Evolutionary conservation across 495 filamentous ascomycete species (phyloP).

Genomic region (Podospora didyma): DNA sequence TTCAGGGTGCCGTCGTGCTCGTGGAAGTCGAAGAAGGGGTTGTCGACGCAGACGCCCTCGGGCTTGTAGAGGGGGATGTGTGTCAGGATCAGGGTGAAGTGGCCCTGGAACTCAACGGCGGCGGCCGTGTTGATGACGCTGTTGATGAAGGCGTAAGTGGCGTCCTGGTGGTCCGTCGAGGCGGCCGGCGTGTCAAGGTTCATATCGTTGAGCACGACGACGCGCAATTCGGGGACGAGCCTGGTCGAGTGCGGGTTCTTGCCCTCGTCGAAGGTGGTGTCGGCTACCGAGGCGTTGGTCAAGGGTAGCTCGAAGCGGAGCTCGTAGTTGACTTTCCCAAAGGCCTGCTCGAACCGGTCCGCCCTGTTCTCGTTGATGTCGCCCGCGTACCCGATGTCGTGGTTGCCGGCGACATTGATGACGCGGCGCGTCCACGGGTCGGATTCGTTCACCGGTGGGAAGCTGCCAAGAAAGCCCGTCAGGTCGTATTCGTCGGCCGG

Average conservation of each 20-base stretch:
- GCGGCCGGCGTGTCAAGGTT: conserved; percentile 81
- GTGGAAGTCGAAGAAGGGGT: conserved; percentile 73
- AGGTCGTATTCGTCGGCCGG: conserved; percentile 48
- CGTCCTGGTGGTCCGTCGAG: conserved; percentile 58
- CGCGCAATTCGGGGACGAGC: conserved; percentile 59
- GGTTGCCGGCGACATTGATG: conserved; percentile 90
- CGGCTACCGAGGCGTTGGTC: conserved; percentile 22
- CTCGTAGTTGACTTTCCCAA: conserved; percentile 86
- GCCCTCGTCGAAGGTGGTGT: conserved; percentile 31
- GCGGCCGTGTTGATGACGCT: conserved; percentile 60
- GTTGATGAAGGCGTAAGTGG: conserved; percentile 76
- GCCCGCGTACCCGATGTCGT: conserved; percentile 93
- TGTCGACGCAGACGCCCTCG: conserved; percentile 78
- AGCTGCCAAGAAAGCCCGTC: conserved; percentile 45
- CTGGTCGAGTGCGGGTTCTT: conserved; percentile 35
- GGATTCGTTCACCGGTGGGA: conserved; percentile 34
- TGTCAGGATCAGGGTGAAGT: conserved; percentile 79
- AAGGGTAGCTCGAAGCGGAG: conserved; percentile 63
- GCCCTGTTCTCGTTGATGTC: conserved; percentile 72
- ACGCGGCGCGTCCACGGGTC: conserved; percentile 65
- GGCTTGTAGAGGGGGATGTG: conserved; percentile 88
- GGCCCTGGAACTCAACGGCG: conserved; percentile 60
- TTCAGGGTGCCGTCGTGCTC: conserved; percentile 65
- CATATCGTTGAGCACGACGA: conserved; percentile 86
- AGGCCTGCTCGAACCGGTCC: conserved; percentile 72